phyloP scores from a whole-genome alignment of 2,329 filamentous ascomycete genomes.

The Penicillium sp. region DNA sequence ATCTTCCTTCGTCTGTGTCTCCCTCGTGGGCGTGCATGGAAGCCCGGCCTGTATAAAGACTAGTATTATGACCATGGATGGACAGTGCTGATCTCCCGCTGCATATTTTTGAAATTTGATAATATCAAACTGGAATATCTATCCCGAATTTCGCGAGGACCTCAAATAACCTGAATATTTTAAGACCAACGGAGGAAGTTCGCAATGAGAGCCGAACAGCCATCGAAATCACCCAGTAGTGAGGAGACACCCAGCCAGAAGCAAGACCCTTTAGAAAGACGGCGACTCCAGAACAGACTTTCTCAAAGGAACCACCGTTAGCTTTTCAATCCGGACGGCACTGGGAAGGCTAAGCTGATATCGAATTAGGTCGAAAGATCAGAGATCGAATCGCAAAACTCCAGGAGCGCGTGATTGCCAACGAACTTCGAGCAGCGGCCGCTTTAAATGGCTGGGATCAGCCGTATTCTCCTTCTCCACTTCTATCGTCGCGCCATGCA shows the following conservation, averaged over 20 bases:
- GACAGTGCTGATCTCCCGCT: not conserved
- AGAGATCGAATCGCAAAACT: slow-evolving; percentile 40
- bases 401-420: slow-evolving; percentile 40
- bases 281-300: slow-evolving; percentile 37
- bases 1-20: not conserved
- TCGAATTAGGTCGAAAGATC: slow-evolving; percentile 34
- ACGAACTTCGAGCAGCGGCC: slow-evolving; percentile 36
- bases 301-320: slow-evolving; percentile 40
- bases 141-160: not conserved
- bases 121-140: not conserved
- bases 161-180: not conserved
- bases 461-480: slow-evolving; percentile 17
- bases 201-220: slow-evolving; percentile 14
- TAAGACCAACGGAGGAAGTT: not conserved
- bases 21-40: slow-evolving; percentile 14
- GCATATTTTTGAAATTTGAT: not conserved
- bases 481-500: slow-evolving; percentile 7
- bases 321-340: not conserved
- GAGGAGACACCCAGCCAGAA: slow-evolving; percentile 19
- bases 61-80: slow-evolving; percentile 1
- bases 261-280: slow-evolving; percentile 36
- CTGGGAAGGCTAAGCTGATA: not conserved
- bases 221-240: slow-evolving; percentile 6
- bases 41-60: slow-evolving; percentile 14
- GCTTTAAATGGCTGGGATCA: slow-evolving; percentile 35